A percentile compares a stretch with the other conserved stretches of the same genome.
Conservation (phyloP, 495 filamentous ascomycete species). For the Penicillium canescens region DNA sequence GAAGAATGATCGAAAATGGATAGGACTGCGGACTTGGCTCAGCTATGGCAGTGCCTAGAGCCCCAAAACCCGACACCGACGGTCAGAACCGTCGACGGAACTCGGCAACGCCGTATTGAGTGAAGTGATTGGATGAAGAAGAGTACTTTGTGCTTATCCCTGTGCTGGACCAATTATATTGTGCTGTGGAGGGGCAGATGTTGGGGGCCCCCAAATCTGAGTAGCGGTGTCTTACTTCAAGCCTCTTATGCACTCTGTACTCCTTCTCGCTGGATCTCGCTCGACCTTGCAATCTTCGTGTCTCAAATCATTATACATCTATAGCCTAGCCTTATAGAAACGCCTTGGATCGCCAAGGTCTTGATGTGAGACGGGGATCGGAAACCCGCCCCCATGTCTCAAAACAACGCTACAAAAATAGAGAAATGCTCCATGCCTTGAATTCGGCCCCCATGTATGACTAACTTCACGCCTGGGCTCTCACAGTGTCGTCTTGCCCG, state of each 20-base stretch:
- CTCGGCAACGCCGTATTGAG: slow-evolving; percentile 2
- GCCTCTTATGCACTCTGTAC: not conserved
- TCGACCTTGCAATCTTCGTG: no score
- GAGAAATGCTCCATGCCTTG: slow-evolving; percentile 14
- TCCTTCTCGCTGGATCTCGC: no score
- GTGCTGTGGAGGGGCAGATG: not conserved
- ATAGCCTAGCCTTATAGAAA: no score
- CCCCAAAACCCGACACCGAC: slow-evolving; percentile 23
- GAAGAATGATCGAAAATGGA: not conserved
- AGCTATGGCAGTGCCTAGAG: not conserved
- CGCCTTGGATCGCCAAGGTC: no score
- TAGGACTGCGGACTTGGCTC: not conserved
- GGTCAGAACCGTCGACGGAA: slow-evolving; percentile 18
- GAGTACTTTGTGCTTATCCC: slow-evolving; percentile 13
- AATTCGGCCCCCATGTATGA: slow-evolving; percentile 11
- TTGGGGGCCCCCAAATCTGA: slow-evolving; percentile 10
- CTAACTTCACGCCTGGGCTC: not conserved
- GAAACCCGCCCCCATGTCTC: slow-evolving; percentile 14
- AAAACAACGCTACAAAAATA: slow-evolving; percentile 20
- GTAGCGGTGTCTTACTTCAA: slow-evolving; percentile 26
- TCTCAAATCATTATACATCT: no score
- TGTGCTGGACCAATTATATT: slow-evolving; percentile 15
- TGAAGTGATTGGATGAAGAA: slow-evolving; percentile 10
- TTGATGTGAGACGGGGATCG: not conserved
- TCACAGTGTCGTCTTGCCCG: slow-evolving; percentile 9